Conservation (phyloP, 495 filamentous ascomycete species). For the Penicillium goetzii region DNA sequence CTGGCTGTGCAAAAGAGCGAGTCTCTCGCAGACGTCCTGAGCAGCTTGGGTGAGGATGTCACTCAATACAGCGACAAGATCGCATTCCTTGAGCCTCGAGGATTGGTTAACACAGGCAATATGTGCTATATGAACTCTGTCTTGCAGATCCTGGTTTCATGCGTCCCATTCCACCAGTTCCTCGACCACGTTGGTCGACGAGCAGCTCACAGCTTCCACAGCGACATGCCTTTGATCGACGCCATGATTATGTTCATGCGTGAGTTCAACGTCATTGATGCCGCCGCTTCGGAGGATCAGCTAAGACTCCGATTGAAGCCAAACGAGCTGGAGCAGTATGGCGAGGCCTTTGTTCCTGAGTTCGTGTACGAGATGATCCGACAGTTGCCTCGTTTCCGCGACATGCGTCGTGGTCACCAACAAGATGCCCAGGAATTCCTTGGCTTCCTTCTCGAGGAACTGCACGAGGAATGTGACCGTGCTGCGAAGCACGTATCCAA, state of each 20-base stretch:
- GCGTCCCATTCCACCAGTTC: slow-evolving; percentile 92
- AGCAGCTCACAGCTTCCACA: slow-evolving; percentile 88
- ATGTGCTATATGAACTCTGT: slow-evolving; percentile 99
- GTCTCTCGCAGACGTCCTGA: slow-evolving; percentile 73
- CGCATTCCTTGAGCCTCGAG: slow-evolving; percentile 88
- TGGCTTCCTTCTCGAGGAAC: slow-evolving; percentile 87
- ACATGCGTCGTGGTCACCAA: slow-evolving; percentile 94
- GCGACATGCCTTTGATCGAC: slow-evolving; percentile 90
- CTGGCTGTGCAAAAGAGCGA: slow-evolving; percentile 55
- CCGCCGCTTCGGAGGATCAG: slow-evolving; percentile 72
- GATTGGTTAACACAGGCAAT: slow-evolving; percentile 94
- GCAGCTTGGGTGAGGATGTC: slow-evolving; percentile 63
- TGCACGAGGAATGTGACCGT: slow-evolving; percentile 88
- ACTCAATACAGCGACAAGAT: slow-evolving; percentile 64
- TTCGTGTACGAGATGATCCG: slow-evolving; percentile 94
- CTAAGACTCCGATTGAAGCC: slow-evolving; percentile 73
- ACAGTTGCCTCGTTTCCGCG: slow-evolving; percentile 81
- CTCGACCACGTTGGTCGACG: slow-evolving; percentile 83
- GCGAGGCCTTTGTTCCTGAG: slow-evolving; percentile 89
- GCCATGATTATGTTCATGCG: slow-evolving; percentile 96
- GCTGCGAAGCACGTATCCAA: slow-evolving; percentile 64
- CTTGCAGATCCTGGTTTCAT: slow-evolving; percentile 90
- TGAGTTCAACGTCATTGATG: slow-evolving; percentile 86
- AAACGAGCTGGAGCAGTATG: slow-evolving; percentile 85
- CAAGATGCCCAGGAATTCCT: slow-evolving; percentile 98